phyloP scores from a whole-genome alignment of 768 basidiomycete species.

The Coprinopsis marcescibilis region DNA sequence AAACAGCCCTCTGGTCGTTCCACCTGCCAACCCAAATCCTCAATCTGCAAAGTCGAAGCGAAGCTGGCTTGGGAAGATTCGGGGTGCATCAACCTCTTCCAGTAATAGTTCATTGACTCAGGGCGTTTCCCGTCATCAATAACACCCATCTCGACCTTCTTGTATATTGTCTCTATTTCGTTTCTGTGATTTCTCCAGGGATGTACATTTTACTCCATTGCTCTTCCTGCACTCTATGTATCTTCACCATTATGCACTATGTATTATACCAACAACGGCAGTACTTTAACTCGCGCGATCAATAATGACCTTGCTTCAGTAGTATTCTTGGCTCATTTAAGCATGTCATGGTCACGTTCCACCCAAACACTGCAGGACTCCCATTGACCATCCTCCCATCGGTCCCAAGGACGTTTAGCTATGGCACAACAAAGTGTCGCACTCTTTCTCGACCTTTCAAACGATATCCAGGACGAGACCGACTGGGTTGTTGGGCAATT shows the following conservation, averaged over 20 bases:
- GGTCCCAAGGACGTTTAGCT: not conserved
- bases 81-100: conserved; percentile 33
- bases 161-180: not conserved
- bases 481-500: conserved; percentile 56
- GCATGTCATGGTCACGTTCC: too few species aligned
- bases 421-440: conserved; percentile 39
- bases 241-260: not conserved
- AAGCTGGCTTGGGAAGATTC: conserved; percentile 71
- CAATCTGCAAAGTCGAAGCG: conserved; percentile 42
- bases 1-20: conserved; percentile 48
- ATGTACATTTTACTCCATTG: too few species aligned
- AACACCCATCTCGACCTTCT: not conserved
- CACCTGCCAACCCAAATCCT: conserved; percentile 17
- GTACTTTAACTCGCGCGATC: too few species aligned
- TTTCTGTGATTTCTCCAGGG: not conserved
- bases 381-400: not conserved
- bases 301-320: too few species aligned
- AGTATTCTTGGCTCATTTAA: too few species aligned
- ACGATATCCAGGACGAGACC: conserved; percentile 45
- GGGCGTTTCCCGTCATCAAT: conserved; percentile 4
- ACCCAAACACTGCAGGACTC: too few species aligned
- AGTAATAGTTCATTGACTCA: not conserved
- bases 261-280: conserved; percentile 2
- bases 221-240: conserved; percentile 1
- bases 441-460: conserved; percentile 48